Evolutionary conservation across 2,329 filamentous ascomycete species (phyloP).

Genomic region (Aspergillus fumigatiaffinis): DNA sequence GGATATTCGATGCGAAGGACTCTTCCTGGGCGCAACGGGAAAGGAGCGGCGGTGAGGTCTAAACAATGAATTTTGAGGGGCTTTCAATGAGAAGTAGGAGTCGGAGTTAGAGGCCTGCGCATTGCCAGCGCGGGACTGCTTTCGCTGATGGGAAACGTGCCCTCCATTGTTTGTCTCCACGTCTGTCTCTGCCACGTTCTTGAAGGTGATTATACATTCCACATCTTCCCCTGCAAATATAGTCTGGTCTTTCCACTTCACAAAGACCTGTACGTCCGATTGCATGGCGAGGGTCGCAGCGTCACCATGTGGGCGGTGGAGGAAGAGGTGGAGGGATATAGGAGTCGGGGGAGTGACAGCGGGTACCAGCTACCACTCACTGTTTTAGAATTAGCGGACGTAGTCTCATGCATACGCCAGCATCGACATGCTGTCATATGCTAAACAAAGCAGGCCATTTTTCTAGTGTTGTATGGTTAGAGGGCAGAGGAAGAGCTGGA

Average conservation of each 20-base stretch:
- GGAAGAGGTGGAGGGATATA: conserved; percentile 1
- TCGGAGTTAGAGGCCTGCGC: conserved; percentile 29
- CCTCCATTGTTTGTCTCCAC: conserved; percentile 26
- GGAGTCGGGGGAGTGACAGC: neutral
- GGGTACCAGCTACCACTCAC: neutral
- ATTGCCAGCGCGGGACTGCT: conserved; percentile 34
- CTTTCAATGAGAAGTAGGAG: conserved; percentile 37
- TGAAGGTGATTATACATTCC: conserved; percentile 94
- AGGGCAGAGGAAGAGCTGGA: conserved; percentile 6
- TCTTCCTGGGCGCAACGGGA: conserved; percentile 31
- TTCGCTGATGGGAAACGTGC: conserved; percentile 33
- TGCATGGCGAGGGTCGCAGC: conserved; percentile 39
- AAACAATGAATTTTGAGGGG: conserved; percentile 34
- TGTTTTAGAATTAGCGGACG: conserved; percentile 7
- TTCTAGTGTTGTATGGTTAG: conserved; percentile 4
- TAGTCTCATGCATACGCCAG: conserved; percentile 10
- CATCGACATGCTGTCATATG: conserved; percentile 25
- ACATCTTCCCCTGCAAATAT: conserved; percentile 96
- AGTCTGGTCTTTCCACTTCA: conserved; percentile 88
- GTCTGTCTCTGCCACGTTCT: conserved; percentile 63
- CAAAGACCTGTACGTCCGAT: conserved; percentile 88
- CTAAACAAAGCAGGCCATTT: conserved; percentile 18
- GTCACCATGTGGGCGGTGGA: conserved; percentile 30
- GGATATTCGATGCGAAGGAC: conserved; percentile 35
- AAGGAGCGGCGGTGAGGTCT: conserved; percentile 33